phyloP scores from a whole-genome alignment of 2,329 filamentous ascomycete genomes.

The Xylaria sp. region DNA sequence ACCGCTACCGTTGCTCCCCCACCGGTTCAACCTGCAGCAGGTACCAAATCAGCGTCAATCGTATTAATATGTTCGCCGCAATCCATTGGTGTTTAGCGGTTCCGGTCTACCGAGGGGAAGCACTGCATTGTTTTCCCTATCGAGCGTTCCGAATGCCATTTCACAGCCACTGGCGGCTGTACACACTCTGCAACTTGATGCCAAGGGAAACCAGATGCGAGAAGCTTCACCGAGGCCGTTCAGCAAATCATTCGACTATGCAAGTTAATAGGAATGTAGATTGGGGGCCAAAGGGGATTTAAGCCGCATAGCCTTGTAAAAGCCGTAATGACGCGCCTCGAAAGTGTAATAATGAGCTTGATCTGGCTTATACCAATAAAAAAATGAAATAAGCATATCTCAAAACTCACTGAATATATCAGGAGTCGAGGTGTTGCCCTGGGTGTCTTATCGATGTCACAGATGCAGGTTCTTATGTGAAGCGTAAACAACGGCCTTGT shows the following conservation, averaged over 20 bases:
- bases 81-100: neutral
- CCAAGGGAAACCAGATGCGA: no score
- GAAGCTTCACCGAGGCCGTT: neutral
- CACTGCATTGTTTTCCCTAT: constrained; percentile 1
- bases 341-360: neutral
- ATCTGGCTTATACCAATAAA: neutral
- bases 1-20: constrained; percentile 9
- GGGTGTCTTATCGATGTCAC: neutral
- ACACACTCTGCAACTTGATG: neutral
- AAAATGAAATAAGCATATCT: neutral
- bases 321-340: neutral
- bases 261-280: no score
- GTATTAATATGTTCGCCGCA: neutral
- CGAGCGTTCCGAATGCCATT: constrained; percentile 4
- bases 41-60: constrained; percentile 10
- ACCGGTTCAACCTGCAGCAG: constrained; percentile 14
- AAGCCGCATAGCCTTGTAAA: no score
- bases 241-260: no score
- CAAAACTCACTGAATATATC: neutral
- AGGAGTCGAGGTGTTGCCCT: neutral
- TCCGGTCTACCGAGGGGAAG: neutral
- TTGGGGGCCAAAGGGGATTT: no score
- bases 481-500: neutral
- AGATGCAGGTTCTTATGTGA: neutral
- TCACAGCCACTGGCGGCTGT: neutral